Percentiles rank a stretch among this genome's conserved stretches.
These are phyloP conservation scores for Backusella sp. DNA, from an alignment of 192 early-diverging fungal species.

Conservation along the genomic window DNA sequence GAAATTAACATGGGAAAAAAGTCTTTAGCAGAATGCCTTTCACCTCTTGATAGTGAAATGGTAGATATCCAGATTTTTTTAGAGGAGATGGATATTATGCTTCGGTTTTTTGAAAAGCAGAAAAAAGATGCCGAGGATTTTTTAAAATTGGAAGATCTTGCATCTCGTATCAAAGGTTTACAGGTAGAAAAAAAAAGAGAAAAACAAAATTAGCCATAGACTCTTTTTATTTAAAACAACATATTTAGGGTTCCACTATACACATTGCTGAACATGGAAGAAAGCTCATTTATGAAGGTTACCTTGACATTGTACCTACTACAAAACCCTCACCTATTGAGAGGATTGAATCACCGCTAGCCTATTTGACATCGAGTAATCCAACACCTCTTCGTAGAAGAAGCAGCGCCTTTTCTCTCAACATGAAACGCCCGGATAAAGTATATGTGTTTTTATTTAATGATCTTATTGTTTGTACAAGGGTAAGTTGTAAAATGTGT, in stretches of 20 bases:
- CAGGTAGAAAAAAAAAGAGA: constrained; percentile 9
- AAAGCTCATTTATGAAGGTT: constrained; percentile 25
- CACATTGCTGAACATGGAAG: constrained; percentile 3
- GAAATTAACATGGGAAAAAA: not conserved
- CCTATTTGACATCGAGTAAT: not conserved
- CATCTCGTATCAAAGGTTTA: constrained; percentile 18
- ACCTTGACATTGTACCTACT: constrained; percentile 9
- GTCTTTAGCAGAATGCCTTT: constrained; percentile 11
- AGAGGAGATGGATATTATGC: not conserved
- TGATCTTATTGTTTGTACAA: constrained; percentile 25
- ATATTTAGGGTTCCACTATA: not conserved
- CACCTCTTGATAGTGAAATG: not conserved
- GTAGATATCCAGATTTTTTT: not conserved
- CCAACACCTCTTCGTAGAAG: not conserved
- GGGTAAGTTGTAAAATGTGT: constrained; percentile 4
- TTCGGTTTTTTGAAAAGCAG: constrained; percentile 19
- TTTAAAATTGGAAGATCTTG: constrained; percentile 20
- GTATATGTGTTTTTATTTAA: constrained; percentile 31
- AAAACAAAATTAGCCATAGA: not conserved
- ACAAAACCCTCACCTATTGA: not conserved
- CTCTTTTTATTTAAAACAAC: not conserved
- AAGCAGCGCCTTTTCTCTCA: constrained; percentile 17
- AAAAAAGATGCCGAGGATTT: constrained; percentile 17
- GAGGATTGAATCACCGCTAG: not conserved
- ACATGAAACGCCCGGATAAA: not conserved